Conservation (phyloP, 2,329 filamentous ascomycete species). For the Rutstroemia sp. region DNA sequence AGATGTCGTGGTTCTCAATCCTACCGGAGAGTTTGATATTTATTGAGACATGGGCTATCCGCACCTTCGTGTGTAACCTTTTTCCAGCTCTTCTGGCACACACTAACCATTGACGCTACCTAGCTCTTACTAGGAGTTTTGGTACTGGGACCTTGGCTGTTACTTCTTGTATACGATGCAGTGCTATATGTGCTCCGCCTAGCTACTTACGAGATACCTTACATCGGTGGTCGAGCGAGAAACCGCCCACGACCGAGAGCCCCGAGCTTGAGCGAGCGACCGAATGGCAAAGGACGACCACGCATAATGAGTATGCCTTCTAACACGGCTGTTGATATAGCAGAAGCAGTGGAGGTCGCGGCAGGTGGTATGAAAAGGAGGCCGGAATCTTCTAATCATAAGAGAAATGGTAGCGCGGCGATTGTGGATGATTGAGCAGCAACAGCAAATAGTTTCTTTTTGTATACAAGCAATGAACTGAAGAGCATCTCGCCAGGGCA, state of each 20-base stretch:
- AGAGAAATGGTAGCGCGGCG: conserved; percentile 14
- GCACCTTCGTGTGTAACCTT: conserved; percentile 38
- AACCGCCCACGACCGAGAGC: conserved; percentile 52
- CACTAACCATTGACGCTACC: conserved; percentile 1
- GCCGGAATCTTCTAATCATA: conserved; percentile 12
- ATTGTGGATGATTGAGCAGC: conserved; percentile 14
- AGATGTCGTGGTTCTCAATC: conserved; percentile 59
- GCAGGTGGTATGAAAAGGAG: conserved; percentile 16
- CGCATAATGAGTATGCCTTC: conserved; percentile 21
- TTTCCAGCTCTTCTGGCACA: conserved; percentile 9
- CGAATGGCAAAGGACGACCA: conserved; percentile 37
- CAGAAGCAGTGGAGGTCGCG: conserved; percentile 9
- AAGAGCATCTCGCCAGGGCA: conserved; percentile 56
- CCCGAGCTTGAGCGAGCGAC: conserved; percentile 51
- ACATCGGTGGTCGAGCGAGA: conserved; percentile 52
- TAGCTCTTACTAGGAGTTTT: conserved; percentile 54
- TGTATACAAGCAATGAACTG: background rate
- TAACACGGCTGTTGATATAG: background rate
- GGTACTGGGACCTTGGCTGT: conserved; percentile 55
- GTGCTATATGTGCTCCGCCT: conserved; percentile 53
- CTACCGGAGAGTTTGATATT: conserved; percentile 49
- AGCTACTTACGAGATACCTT: conserved; percentile 49
- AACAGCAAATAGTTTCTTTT: conserved; percentile 8
- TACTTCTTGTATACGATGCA: conserved; percentile 56
- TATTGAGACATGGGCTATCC: conserved; percentile 54